Evolutionary conservation across 805 yeast genomes (phyloP).

Genomic region (Candida rishiriensis): DNA sequence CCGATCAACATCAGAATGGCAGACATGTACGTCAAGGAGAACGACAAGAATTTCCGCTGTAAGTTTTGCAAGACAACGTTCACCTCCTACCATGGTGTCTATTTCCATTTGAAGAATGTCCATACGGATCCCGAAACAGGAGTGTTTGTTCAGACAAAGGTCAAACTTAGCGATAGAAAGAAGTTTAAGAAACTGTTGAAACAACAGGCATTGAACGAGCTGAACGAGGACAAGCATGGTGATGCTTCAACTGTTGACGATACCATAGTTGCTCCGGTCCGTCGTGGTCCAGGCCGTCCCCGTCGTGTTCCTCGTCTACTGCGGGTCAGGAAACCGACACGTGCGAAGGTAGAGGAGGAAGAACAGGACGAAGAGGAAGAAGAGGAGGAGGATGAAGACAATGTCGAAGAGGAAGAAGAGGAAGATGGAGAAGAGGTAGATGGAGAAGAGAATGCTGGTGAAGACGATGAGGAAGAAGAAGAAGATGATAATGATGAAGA

Average conservation of each 20-base stretch:
- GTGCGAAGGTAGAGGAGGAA: no score
- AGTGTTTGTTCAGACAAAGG: constrained; percentile 10
- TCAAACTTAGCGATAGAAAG: constrained; percentile 9
- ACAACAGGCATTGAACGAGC: neutral
- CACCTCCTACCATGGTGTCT: constrained; percentile 21
- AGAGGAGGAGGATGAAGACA: no score
- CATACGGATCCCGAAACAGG: constrained; percentile 18
- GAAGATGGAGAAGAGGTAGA: neutral
- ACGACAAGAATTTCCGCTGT: constrained; percentile 14
- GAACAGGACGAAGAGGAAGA: no score
- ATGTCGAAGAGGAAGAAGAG: neutral
- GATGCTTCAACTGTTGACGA: no score
- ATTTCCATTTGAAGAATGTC: constrained; percentile 18
- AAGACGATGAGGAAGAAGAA: neutral
- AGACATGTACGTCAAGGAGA: constrained; percentile 14
- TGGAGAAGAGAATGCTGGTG: neutral
- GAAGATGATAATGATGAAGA: neutral
- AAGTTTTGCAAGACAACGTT: constrained; percentile 15
- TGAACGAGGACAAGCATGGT: neutral
- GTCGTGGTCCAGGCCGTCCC: no score
- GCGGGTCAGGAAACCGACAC: no score
- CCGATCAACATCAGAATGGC: constrained; percentile 14
- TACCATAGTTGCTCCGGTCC: no score
- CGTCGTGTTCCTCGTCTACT: no score
- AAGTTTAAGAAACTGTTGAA: constrained; percentile 1